Base-by-base conservation (phyloP, 23 red algal genomes). In the Gracilaria gracilis region DNA sequence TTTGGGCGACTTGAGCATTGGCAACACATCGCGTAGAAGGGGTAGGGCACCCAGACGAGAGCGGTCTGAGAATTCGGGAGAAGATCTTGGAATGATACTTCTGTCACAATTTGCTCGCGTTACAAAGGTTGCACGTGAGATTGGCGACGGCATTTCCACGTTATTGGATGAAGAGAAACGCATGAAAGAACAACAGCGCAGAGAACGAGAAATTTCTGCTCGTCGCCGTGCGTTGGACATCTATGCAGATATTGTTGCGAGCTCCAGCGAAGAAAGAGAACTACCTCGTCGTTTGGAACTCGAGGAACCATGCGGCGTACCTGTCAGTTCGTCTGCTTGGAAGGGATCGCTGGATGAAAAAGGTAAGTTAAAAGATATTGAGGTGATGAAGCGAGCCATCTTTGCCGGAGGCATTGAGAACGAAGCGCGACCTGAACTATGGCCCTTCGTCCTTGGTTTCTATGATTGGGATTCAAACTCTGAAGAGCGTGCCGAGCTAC, bases 401-500 rank as follows among this genome's bases (percentile, higher is more conserved):
- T 98, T 95, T 57, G 92, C 88, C 49, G 96, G 96, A 24, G 96
- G 96, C 48, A 82, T 98, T 25, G 96, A 91, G 23, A 25, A 25
- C 14, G 81, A 87, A 61, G 81, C 77, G n/a, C 92, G 96, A 8
- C 35, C 42, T 31, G 70, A 32, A 38, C 57, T 93, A 19, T 98
- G 95, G 95, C 91, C 91, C 21, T 98, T 93, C 51, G 38, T 98
- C 1, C 66, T 95, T 34, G 96, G 91, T 21, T 93, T 92, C 48
- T 89, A 88, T 67, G 57, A 29, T 19, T 98, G 96, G 96, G 58
- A 57, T n/a, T 81, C 78, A 29, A 57, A 53, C 34, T 33, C 78
- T 42, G 85, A 61, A n/a, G 73, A 97, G 57, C 67, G 90, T 53
- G 48, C 47, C 14, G 53, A 76, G 58, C 55, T 89, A 38, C 57